Percentiles rank a stretch among this genome's conserved stretches.
phyloP scores from a whole-genome alignment of 1,139 yeast species.

The Hemisphaericaspora subhashii region DNA sequence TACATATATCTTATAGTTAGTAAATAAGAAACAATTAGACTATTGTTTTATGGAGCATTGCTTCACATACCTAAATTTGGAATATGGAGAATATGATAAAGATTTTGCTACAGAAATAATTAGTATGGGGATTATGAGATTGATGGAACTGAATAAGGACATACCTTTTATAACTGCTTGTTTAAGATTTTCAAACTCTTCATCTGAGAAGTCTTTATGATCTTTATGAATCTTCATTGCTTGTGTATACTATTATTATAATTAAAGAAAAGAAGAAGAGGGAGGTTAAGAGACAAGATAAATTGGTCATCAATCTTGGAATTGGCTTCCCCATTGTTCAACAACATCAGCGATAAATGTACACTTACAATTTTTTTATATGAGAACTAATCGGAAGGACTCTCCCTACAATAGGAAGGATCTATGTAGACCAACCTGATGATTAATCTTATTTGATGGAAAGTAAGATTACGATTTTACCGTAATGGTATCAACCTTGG shows the following conservation, averaged over 20 bases:
- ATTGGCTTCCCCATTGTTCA: too few species aligned
- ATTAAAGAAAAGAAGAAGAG: background rate
- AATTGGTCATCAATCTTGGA: too few species aligned
- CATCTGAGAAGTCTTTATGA: constrained; percentile 18
- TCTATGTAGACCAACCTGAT: too few species aligned
- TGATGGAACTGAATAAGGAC: constrained; percentile 13
- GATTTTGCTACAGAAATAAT: constrained; percentile 39
- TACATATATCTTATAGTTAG: constrained; percentile 29
- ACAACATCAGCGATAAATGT: too few species aligned
- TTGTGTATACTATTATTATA: too few species aligned
- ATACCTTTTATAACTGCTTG: constrained; percentile 30
- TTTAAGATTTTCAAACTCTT: constrained; percentile 27
- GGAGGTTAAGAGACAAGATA: background rate
- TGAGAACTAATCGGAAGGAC: too few species aligned
- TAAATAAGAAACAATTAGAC: background rate
- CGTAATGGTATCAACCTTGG: too few species aligned
- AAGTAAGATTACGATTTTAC: too few species aligned
- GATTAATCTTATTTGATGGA: too few species aligned
- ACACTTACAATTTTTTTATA: too few species aligned
- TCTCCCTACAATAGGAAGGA: too few species aligned
- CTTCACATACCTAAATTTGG: constrained; percentile 59
- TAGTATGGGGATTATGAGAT: constrained; percentile 7
- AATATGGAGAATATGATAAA: constrained; percentile 75
- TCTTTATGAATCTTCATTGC: constrained; percentile 13
- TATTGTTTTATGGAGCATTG: background rate